Base-by-base conservation (phyloP, 768 basidiomycete species). In the Cystoderma amianthinum region DNA sequence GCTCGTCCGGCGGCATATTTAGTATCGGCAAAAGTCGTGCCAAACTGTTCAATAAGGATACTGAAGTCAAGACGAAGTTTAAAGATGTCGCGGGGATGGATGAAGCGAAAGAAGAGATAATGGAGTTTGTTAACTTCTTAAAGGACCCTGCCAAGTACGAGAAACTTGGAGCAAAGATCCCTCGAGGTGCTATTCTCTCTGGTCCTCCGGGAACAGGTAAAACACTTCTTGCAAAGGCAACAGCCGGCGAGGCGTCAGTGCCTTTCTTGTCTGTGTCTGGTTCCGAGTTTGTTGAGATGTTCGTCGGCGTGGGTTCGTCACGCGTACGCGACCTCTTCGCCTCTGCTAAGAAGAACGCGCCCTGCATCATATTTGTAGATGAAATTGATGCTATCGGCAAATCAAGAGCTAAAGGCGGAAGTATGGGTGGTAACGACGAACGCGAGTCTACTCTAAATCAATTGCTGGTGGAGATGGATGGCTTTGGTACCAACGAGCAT, bases 361-460 rank as follows among this genome's bases (percentile, higher is more conserved):
- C 96, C 0, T 94, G 91, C 58, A 99, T 99, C 71, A 89, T 99
- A 59, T 99, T 99, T 65, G 79, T 99, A 48, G 96, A 99, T 62
- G 96, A 99, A 67, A 99, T 99, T 48, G 96, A 99, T 60, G 96
- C 96, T 39, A 98, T 99, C 52, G 96, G 96, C 43, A 98, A 97
- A 66, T 75, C 90, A 13, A 78, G 96, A 56, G 85, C 85, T 18
- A 80, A 77, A 48, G 80, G 90, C 39, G 92, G 95, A 23, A 67
- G 61, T 44, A 63, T 77, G 39, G 82, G 75, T 24, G 91, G 95
- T 4, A 97, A 98, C 63, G 95, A 98, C 57, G 96, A 99, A 61
- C 82, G 96, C 21, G 96, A 99, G 63, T 89, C 88, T 1, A 99
- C 96, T 20, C 77, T 99, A 44, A 98, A 98, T 60, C 95, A 99